Base-by-base conservation (phyloP, 345 rosid genomes). In the Citrus glauca region DNA sequence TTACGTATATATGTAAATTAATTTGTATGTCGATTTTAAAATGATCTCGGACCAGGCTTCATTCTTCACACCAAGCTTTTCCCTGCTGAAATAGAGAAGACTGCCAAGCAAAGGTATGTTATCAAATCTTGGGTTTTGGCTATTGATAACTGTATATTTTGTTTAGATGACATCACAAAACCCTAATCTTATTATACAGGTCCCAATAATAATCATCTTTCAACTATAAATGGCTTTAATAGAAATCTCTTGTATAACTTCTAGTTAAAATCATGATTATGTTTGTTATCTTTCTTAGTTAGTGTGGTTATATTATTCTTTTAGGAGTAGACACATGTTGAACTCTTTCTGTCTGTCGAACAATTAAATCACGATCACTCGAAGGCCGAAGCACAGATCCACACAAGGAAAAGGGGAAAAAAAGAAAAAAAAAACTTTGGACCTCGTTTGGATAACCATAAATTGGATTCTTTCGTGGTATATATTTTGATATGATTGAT, bases 31-130 rank as follows among this genome's bases (percentile, higher is more conserved):
- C 24, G 27, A 16, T 30, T 71, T 45, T 42, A 53, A 50, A 53
- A 53, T 17, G 86, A 91, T 88, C 92, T 89, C 94, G 92, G 94
- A 91, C 91, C 92, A 91, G 94, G 94, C 94, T 91, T 91, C 94
- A 91, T 91, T 91, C 92, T 88, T 91, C 72, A 88, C 91, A 82
- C 90, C 86, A 50, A 63, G 32, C 85, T 81, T 88, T 88, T 83
- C 85, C 82, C 25, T 72, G 57, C 33, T 68, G 17, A 33, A 61
- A 79, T 45, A 59, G 57, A 22, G 16, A 33, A 28, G 42, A 6
- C 69, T 42, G 16, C 32, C 32, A 38, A 70, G 2, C 57, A 22
- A 53, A 71, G 80, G 82, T 77, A 79, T 56, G 32, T 69, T 50
- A 14, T 65, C 61, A 30, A 10, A 69, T 75, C 48, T 65, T 28